Base-by-base conservation (phyloP, 2,329 filamentous ascomycete genomes). In the Stachybotrys chartarum region DNA sequence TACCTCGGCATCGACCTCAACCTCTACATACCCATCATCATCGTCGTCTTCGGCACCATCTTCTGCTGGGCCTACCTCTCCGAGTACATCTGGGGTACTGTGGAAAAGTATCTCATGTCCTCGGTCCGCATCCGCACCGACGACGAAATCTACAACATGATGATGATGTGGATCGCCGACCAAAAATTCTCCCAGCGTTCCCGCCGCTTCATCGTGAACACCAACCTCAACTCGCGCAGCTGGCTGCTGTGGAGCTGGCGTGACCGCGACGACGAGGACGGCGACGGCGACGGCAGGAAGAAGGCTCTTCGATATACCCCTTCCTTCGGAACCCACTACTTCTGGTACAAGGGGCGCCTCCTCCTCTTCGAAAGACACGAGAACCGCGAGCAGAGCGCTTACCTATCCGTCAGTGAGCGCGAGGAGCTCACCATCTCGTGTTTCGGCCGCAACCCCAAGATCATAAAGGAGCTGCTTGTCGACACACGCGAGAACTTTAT, bases 131-230 rank as follows among this genome's bases (percentile, higher is more conserved):
- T 90, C 45, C 79, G 84, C 49, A 78, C 82, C 31, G 85, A 89
- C 56, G 87, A 90, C 61, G 86, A 90, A 66, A 82, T 87, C 55
- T 90, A 88, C 72, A 85, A 85, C 64, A 87, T 88, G 63, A 64
- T 89, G 46, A 88, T 89, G 84, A 77, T 76, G 30, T 90, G 86
- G 86, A 78, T 89, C 3, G 78, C 85, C 2, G 70, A 74, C 39
- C 86, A 90, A 67, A 68, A 72, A 4, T 88, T 88, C 60, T 77
- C 83, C 18, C 77, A 80, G 57, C 71, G 73, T 6, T 81, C 84
- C 0, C 81, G 83, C 14, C 78, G 78, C 49, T 86, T 88, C 59
- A 77, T 88, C 11, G 86, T 83, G 46, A 86, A 85, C 63, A 86
- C 84, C 6, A 81, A 80, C 61, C 64, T 85, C 42, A 81, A 77